Evolutionary conservation across 345 rosid genomes (phyloP), one percentile per base, ranked within the genome.

Genomic region (Leavenworthia alabamica): DNA sequence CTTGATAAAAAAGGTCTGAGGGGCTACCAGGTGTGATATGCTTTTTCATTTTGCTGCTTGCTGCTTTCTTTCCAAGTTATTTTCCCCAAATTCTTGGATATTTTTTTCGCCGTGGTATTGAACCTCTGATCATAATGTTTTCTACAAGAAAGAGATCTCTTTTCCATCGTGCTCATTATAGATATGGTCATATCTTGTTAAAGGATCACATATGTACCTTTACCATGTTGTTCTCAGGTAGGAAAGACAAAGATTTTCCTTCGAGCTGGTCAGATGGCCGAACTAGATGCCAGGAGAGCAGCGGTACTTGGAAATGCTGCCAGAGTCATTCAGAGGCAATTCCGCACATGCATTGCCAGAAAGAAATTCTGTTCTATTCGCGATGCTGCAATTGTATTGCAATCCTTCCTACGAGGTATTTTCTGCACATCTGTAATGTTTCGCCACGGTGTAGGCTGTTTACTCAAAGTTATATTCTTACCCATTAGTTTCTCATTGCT

Each of bases 201-300:
- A 47, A 39, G 67, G 46, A 31, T 76, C 46, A 55, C 56, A 56
- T 27, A 46, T n/a, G 8, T 56, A 47, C 15, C 27, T 71, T 52
- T 55, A 70, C 24, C 11, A 55, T 49, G 41, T 61, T 16, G 46
- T 78, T 76, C 46, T 64, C 86, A 93, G 99, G 77, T 93, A 64
- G 99, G 99, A 39, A 89, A 86, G 77, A 75, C 83, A 36, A 89
- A 93, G 72, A 75, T 93, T 60, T 93, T 89, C 76, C 86, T 93
- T 31, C 83, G 99, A 83, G 99, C 99, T 20, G 99, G 99, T 61
- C 99, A 93, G 83, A 89, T 93, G 99, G 99, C 99, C 62, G 96
- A 89, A 80, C 68, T 93, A 75, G 99, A 93, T 80, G 94, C 99
- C 27, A 81, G 97, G 75, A 81, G 99, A 74, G 82, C 99, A 29